Evolutionary conservation across 192 early-diverging fungal genomes (phyloP), one percentile per base, ranked within the genome.

Genomic region (Backusella tuberculispora): DNA sequence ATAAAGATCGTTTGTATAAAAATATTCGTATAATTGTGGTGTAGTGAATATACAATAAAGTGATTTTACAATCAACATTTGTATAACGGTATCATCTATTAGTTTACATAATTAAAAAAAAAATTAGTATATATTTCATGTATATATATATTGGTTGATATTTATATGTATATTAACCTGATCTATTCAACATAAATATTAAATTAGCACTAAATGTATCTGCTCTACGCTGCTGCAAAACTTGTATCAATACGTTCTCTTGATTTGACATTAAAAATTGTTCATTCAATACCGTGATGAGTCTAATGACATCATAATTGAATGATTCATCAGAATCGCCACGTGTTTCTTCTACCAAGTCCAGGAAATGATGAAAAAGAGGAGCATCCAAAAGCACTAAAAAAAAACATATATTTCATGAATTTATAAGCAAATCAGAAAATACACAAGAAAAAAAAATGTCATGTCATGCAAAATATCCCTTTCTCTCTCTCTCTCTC

Each of bases 1-100:
- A 44, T 86, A 86, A 50, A 97, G 84, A 78, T 98, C 97, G 71
- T 98, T 98, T 13, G 97, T 95, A 76, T 97, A 98, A 77, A 97
- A 91, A 45, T 94, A 90, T 34, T 88, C 85, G 29, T 76, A 76
- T 4, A 93, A 87, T 42, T 76, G 77, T 3, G 89, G 84, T 3
- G 85, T 86, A 26, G 86, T 89, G 45, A 98, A 88, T 53, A 98
- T 82, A 46, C 85, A 78, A 47, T 89, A 85, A 38, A 98, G 78
- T 69, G 95, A 88, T 66, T 92, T 88, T 40, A 95, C 80, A 50
- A 94, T 89, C 19, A 86, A 64, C 68, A 88, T 75, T 68, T 90
- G 85, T 0, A 91, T 69, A 44, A 80, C 75, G 0, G 81, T 69
- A 41, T 91, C 90, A 63, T 84, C 90, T 91, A 69, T 41, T 34